Evolutionary conservation across 208 protist species (phyloP), one percentile per base, ranked within the genome.

Genomic region (Leishmania lainsoni): DNA sequence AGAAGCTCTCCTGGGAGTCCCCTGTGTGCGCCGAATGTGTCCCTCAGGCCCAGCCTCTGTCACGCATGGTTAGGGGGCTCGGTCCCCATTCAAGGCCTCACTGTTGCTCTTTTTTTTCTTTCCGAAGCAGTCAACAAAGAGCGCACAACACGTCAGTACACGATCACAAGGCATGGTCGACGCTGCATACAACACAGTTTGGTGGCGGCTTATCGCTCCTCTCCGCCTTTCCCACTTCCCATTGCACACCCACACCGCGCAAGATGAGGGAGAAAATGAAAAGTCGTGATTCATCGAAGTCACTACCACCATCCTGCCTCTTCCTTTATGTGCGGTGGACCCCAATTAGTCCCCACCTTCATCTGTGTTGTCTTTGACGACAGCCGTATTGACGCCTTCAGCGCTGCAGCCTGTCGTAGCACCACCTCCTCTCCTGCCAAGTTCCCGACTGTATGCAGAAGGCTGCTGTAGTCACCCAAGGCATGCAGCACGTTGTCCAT

Each of bases 361-460:
- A 56, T 26, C 51, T 22, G 5, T 45, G 16, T 54, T 17, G 12
- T 45, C 54, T 39, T 45, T 54, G 9, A 72, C 54, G 48, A 49
- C 73, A 42, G 66, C 76, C 77, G 83, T 32, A 78, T 75, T 17
- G 74, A 49, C 39, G 79, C 79, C 59, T 92, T 94, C 52, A 95
- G 83, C 16, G 76, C 78, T 9, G 87, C 86, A 52, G 94, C 85
- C 8, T 86, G 68, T 63, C 81, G 84, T 75, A 93, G 52, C 14
- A 93, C 87, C 8, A 81, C 56, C 17, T 75, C 65, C 54, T 92
- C 92, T 45, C 85, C 87, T 0, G 83, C 52, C 4, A 77, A 5
- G 79, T 94, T 94, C 26, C 91, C 91, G 56, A 94, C 84, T 49
- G 90, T 91, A 61, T 86, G 82, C 75, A 97, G 78, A n/a, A 94